Evolutionary conservation across 129 eudicot species (phyloP).

Genomic region (Heracleum sosnowskyi): DNA sequence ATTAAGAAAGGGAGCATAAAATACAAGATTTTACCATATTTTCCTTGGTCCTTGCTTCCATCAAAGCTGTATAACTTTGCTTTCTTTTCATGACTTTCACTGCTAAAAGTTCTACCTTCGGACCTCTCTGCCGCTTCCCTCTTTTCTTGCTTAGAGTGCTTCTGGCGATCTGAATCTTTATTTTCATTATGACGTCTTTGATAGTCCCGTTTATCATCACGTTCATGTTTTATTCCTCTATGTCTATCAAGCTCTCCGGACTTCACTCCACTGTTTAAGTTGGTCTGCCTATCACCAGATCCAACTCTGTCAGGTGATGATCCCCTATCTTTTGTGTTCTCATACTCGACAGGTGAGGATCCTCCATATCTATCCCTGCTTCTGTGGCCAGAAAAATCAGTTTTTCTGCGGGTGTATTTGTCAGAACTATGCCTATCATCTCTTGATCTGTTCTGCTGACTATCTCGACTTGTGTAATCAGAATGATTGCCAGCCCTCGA

Average conservation of each 20-base stretch:
- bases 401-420: slow-evolving; percentile 34
- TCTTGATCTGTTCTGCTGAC: slow-evolving; percentile 51
- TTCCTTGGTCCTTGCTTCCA: slow-evolving; percentile 22
- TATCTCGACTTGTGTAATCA: slow-evolving; percentile 48
- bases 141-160: slow-evolving; percentile 42
- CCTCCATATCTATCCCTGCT: slow-evolving; percentile 42
- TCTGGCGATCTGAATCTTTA: slow-evolving; percentile 33
- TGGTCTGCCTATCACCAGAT: slow-evolving; percentile 32
- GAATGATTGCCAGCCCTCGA: slow-evolving; percentile 29
- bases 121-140: slow-evolving; percentile 35
- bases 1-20: background rate
- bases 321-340: slow-evolving; percentile 21
- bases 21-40: slow-evolving; percentile 32
- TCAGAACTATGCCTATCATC: slow-evolving; percentile 30
- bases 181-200: slow-evolving; percentile 31
- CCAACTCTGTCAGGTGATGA: slow-evolving; percentile 32
- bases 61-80: slow-evolving; percentile 37
- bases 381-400: slow-evolving; percentile 44
- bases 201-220: slow-evolving; percentile 37
- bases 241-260: slow-evolving; percentile 34
- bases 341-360: slow-evolving; percentile 16
- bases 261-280: slow-evolving; percentile 20
- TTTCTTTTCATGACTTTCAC: slow-evolving; percentile 38
- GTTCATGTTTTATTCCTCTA: slow-evolving; percentile 36
- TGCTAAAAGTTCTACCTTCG: slow-evolving; percentile 27